Evolutionary conservation across 805 yeast species (phyloP).

Genomic region (Kluyveromyces nonfermentans): DNA sequence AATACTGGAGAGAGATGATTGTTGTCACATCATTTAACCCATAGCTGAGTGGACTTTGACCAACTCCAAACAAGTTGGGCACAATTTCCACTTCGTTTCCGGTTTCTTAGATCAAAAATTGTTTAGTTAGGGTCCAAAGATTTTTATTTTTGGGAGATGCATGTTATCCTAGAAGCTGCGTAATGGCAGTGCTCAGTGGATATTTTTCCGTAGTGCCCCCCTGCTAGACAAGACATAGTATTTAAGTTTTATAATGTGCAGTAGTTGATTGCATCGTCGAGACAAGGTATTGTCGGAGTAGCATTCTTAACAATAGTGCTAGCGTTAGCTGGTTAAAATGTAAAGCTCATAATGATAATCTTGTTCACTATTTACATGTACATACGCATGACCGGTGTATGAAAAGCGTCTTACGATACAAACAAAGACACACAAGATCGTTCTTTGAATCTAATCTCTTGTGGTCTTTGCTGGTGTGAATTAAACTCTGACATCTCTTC

Average conservation of each 20-base stretch:
- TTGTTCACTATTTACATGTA: slow-evolving; percentile 4
- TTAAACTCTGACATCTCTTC: not conserved
- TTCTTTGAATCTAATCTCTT: too few relatives aligned
- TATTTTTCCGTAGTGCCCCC: slow-evolving; percentile 24
- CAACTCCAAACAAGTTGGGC: slow-evolving; percentile 31
- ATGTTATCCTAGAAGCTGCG: slow-evolving; percentile 26
- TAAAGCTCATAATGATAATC: not conserved
- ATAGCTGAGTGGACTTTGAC: slow-evolving; percentile 32
- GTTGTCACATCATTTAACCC: slow-evolving; percentile 26
- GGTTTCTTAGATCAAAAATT: slow-evolving; percentile 32
- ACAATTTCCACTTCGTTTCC: slow-evolving; percentile 33
- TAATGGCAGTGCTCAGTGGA: slow-evolving; percentile 26
- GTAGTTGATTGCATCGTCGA: too few relatives aligned
- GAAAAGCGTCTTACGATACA: too few relatives aligned
- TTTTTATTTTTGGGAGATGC: slow-evolving; percentile 11
- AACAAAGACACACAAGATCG: too few relatives aligned
- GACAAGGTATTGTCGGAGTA: too few relatives aligned
- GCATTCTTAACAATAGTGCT: too few relatives aligned
- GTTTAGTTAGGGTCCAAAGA: slow-evolving; percentile 19
- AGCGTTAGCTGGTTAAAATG: too few relatives aligned
- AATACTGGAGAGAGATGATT: slow-evolving; percentile 28
- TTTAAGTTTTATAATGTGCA: slow-evolving; percentile 1
- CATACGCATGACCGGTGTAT: not conserved
- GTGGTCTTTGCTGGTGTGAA: too few relatives aligned
- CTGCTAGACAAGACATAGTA: slow-evolving; percentile 27